Base-by-base conservation (phyloP, 1,284 basidiomycete genomes). In the Cutaneotrichosporon sp. region DNA sequence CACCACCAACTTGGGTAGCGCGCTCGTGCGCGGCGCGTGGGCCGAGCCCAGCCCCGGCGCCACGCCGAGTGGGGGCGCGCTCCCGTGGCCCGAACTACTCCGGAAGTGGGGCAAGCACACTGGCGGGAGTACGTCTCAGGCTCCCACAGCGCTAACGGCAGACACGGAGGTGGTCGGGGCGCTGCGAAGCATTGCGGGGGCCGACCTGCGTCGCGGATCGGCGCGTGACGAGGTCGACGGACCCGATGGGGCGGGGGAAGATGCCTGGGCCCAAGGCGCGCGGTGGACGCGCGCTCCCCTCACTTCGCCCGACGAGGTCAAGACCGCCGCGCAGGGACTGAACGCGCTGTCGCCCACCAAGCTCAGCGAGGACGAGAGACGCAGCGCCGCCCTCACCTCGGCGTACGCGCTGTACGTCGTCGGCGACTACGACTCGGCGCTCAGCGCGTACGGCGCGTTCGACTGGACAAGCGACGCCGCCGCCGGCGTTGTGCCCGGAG, bases 41-140 rank as follows among this genome's bases (percentile, higher is more conserved):
- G 70, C 70, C 24, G 76, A 77, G 16, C 51, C 67, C 6, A 65
- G 75, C 31, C 89, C 90, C 0, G 89, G 87, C 2, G 87, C 84
- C 65, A 82, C 85, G 0, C 84, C 84, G 13, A 86, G 86, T 53
- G 87, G 85, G 18, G 68, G 74, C 0, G 71, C 78, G 9, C 76
- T 95, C 31, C 82, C 86, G 13, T 95, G 92, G 92, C 82, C 84
- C 3, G 89, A 92, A 70, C 84, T 93, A 18, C 80, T 93, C 27
- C 84, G 91, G 68, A 95, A 95, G 76, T 93, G 92, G 83, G 88
- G 89, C 71, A 95, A 94, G 72, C 92, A 95, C 71, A 89, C 88
- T 60, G 76, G 77, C 9, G 76, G 77, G n/a, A 72, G 77, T 77
- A 66, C 74, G 79, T 81, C n/a, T n/a, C n/a, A n/a, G n/a, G n/a